Evolutionary conservation across 73 alveolate genomes (phyloP).

Genomic region (Durusdinium trenchii): DNA sequence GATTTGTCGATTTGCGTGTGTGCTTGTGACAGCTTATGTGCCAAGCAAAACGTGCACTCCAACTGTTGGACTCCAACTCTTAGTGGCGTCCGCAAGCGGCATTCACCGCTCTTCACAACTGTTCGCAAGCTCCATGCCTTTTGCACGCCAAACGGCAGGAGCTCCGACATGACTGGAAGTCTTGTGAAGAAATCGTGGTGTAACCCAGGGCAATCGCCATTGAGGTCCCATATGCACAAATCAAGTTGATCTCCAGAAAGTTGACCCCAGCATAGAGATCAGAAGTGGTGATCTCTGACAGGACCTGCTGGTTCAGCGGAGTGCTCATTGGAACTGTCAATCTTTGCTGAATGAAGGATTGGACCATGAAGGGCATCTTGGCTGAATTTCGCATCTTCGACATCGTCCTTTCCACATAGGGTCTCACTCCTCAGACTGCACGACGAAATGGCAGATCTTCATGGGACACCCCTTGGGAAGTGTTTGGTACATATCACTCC

Average conservation of each 20-base stretch:
- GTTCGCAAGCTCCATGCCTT: slow-evolving; percentile 54
- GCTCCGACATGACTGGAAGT: neutral
- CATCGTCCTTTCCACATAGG: slow-evolving; percentile 40
- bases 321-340: neutral
- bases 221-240: slow-evolving; percentile 36
- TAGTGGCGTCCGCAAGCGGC: no score
- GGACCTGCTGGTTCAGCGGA: neutral
- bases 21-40: no score
- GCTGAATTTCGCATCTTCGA: neutral
- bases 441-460: no score
- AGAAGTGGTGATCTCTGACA: slow-evolving; percentile 8
- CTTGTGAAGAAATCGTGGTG: slow-evolving; percentile 17
- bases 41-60: no score
- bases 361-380: slow-evolving; percentile 28
- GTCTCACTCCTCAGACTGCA: slow-evolving; percentile 28
- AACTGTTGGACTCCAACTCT: no score
- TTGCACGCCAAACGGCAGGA: slow-evolving; percentile 1
- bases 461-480: no score
- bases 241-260: slow-evolving; percentile 30
- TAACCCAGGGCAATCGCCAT: slow-evolving; percentile 3
- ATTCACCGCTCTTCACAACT: no score
- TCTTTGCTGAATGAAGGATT: slow-evolving; percentile 10
- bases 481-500: no score
- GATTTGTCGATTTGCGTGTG: no score
- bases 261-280: slow-evolving; percentile 5